Evolutionary conservation across 495 filamentous ascomycete genomes (phyloP).

Genomic region (Hyaloscypha bicolor): DNA sequence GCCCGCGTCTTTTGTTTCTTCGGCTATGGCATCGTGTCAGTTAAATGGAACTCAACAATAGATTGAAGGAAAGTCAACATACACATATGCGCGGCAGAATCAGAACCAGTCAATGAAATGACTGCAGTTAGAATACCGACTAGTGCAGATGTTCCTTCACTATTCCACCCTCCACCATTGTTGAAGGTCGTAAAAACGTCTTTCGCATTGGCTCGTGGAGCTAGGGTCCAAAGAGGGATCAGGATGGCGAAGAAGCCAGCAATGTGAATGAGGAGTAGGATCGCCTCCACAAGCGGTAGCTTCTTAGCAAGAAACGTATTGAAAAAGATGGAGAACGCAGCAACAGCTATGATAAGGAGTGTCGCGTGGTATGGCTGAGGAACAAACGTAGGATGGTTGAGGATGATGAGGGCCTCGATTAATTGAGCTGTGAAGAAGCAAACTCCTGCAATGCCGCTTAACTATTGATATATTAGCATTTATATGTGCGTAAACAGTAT

Average conservation of each 20-base stretch:
- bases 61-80: constrained; percentile 25
- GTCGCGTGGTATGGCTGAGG: constrained; percentile 61
- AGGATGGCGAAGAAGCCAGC: constrained; percentile 50
- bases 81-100: constrained; percentile 31
- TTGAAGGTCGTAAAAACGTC: constrained; percentile 49
- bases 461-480: constrained; percentile 12
- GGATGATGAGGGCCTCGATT: constrained; percentile 59
- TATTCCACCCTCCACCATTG: constrained; percentile 44
- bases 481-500: not conserved
- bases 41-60: constrained; percentile 5
- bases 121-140: constrained; percentile 37
- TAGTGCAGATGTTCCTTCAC: constrained; percentile 43
- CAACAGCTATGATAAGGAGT: constrained; percentile 54
- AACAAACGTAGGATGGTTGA: constrained; percentile 49
- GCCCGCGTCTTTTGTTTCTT: constrained; percentile 53
- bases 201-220: constrained; percentile 33
- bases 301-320: constrained; percentile 56
- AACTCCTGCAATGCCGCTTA: constrained; percentile 16
- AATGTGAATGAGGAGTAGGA: constrained; percentile 46
- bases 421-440: constrained; percentile 56
- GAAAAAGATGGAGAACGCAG: constrained; percentile 51
- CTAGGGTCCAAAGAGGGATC: constrained; percentile 40
- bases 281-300: constrained; percentile 57
- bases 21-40: constrained; percentile 28
- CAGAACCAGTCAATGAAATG: constrained; percentile 26